A percentile compares a stretch with the other conserved stretches of the same genome.
These are phyloP conservation scores for Acacia confusa DNA, from an alignment of 306 rosid genomes.

Conservation along the genomic window DNA sequence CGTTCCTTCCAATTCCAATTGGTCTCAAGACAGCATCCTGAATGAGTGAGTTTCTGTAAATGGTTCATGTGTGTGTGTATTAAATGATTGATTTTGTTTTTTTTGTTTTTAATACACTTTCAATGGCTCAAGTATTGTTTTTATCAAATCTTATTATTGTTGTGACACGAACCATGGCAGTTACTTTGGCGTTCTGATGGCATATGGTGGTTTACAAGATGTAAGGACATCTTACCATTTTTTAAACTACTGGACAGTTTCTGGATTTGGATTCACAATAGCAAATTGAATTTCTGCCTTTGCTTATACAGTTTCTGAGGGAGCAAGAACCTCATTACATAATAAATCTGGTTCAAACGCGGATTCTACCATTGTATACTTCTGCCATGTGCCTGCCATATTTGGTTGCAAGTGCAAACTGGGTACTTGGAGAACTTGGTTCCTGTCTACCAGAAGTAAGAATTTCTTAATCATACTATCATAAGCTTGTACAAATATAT, in stretches of 20 bases:
- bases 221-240: slow-evolving; percentile 56
- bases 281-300: slow-evolving; percentile 5
- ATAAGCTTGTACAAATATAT: slow-evolving; percentile 10
- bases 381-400: slow-evolving; percentile 49
- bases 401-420: slow-evolving; percentile 84
- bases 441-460: slow-evolving; percentile 84
- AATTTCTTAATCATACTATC: slow-evolving; percentile 36
- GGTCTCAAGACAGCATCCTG: slow-evolving; percentile 46
- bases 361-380: slow-evolving; percentile 71
- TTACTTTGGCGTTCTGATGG: slow-evolving; percentile 84
- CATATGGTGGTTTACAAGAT: slow-evolving; percentile 80
- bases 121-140: background rate
- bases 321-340: slow-evolving; percentile 70
- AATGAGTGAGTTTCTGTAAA: slow-evolving; percentile 64
- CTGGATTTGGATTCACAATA: slow-evolving; percentile 17
- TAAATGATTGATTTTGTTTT: slow-evolving; percentile 2
- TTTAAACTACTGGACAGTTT: slow-evolving; percentile 16
- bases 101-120: background rate
- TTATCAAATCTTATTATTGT: slow-evolving; percentile 16
- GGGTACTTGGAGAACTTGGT: slow-evolving; percentile 93
- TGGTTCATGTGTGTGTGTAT: slow-evolving; percentile 22
- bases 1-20: slow-evolving; percentile 62
- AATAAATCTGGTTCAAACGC: slow-evolving; percentile 49
- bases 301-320: slow-evolving; percentile 70
- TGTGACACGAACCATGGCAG: slow-evolving; percentile 50